Conservation (phyloP, 2,329 filamentous ascomycete genomes). For the Trichoderma cornu-damae region DNA sequence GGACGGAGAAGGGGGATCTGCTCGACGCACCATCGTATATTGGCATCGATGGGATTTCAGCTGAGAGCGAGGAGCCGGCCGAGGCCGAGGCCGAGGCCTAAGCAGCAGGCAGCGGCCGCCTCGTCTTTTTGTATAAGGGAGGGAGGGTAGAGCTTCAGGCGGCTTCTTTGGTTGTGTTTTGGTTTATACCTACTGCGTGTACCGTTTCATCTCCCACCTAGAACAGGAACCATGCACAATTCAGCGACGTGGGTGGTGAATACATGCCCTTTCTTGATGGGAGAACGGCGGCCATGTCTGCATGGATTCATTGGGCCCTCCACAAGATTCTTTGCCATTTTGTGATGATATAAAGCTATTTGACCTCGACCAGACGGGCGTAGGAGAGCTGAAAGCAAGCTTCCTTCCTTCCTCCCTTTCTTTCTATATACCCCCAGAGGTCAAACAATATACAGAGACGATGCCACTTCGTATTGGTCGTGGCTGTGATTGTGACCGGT, state of each 20-base stretch:
- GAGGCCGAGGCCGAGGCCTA: constrained; percentile 11
- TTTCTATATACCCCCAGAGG: no score
- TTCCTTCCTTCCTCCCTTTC: no score
- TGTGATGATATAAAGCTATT: no score
- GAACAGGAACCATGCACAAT: background rate
- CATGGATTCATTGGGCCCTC: no score
- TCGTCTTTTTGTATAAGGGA: background rate
- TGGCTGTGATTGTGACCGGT: constrained; percentile 30
- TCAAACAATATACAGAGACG: constrained; percentile 26
- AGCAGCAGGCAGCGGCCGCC: background rate
- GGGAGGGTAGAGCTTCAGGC: background rate
- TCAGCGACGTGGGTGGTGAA: no score
- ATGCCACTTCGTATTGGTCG: constrained; percentile 31
- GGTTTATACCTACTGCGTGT: background rate
- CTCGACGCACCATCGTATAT: constrained; percentile 45
- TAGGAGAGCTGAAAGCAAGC: no score
- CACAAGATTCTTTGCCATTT: no score
- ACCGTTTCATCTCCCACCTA: background rate
- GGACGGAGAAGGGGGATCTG: constrained; percentile 49
- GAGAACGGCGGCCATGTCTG: no score
- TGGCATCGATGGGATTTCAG: background rate
- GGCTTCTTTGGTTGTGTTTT: background rate
- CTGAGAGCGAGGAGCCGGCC: constrained; percentile 3
- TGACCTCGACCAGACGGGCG: no score
- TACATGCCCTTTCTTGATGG: no score